Conservation (phyloP, 2,329 filamentous ascomycete genomes). For the Fusarium proliferatum region DNA sequence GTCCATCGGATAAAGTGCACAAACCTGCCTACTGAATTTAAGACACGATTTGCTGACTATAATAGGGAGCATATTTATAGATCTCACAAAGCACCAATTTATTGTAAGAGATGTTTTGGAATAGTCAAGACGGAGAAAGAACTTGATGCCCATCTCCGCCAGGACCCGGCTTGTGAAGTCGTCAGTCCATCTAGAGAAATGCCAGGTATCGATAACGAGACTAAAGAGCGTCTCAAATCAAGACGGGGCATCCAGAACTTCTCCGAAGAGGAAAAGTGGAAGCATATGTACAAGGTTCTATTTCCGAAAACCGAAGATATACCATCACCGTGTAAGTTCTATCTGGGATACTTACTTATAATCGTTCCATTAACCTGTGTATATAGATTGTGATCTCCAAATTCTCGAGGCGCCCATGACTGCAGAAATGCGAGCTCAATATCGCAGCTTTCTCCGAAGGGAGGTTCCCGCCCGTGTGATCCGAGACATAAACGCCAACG, state of each 20-base stretch:
- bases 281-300: constrained; percentile 24
- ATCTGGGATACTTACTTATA: fast-evolving
- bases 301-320: constrained; percentile 10
- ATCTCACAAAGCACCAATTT: constrained; percentile 3
- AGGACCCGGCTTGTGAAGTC: neutral
- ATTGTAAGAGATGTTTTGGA: constrained; percentile 22
- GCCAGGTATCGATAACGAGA: constrained; percentile 4
- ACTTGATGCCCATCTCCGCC: constrained; percentile 10
- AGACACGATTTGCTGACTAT: neutral
- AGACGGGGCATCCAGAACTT: constrained; percentile 14
- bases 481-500: neutral
- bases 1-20: constrained; percentile 28
- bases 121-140: constrained; percentile 1
- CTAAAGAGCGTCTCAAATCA: constrained; percentile 1
- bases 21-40: neutral
- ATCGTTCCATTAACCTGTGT: neutral
- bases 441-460: constrained; percentile 5
- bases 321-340: constrained; percentile 24
- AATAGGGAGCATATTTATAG: constrained; percentile 30
- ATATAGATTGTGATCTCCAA: constrained; percentile 8
- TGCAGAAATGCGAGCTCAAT: neutral
- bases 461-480: constrained; percentile 17
- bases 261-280: constrained; percentile 15
- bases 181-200: neutral
- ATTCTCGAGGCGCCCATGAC: neutral